A percentile compares a stretch with the other conserved stretches of the same genome.
These are phyloP conservation scores for Leersia perrieri DNA, from an alignment of 176 grass and related monocot species.

Conservation along the genomic window DNA sequence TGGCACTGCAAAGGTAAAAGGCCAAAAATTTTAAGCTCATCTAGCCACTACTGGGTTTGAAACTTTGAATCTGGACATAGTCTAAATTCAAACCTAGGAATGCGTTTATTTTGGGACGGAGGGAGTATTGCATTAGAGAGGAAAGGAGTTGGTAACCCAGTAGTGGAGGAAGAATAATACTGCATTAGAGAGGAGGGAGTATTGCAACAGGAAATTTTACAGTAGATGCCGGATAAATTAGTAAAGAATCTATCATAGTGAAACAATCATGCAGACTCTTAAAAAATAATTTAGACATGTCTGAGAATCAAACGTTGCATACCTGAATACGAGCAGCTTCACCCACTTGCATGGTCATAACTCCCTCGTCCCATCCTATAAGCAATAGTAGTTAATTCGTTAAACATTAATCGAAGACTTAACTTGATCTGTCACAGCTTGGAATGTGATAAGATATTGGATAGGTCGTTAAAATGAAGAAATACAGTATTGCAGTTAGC, in stretches of 20 bases:
- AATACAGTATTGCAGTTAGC: too few species aligned
- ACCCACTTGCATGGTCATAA: conserved; percentile 89
- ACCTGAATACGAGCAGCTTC: conserved; percentile 85
- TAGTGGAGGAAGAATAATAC: too few species aligned
- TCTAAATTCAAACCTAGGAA: too few species aligned
- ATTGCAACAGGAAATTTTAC: not conserved
- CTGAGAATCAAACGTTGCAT: not conserved
- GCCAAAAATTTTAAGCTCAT: too few species aligned
- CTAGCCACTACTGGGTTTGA: too few species aligned
- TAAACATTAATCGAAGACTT: not conserved
- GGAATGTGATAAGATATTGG: not conserved
- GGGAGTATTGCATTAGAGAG: too few species aligned
- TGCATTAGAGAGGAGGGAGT: not conserved
- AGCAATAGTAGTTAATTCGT: not conserved
- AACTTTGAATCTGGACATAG: too few species aligned
- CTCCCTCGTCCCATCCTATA: conserved; percentile 97
- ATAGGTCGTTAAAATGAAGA: not conserved
- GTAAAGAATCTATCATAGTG: not conserved
- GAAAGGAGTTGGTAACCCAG: too few species aligned
- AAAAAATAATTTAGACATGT: not conserved
- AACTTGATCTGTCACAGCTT: not conserved
- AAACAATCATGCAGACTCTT: not conserved
- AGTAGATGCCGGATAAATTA: not conserved
- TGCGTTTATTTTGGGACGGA: too few species aligned
- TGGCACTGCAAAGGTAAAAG: too few species aligned